phyloP scores from a whole-genome alignment of 202 grass and related monocot species.

The Eragrostis tef region DNA sequence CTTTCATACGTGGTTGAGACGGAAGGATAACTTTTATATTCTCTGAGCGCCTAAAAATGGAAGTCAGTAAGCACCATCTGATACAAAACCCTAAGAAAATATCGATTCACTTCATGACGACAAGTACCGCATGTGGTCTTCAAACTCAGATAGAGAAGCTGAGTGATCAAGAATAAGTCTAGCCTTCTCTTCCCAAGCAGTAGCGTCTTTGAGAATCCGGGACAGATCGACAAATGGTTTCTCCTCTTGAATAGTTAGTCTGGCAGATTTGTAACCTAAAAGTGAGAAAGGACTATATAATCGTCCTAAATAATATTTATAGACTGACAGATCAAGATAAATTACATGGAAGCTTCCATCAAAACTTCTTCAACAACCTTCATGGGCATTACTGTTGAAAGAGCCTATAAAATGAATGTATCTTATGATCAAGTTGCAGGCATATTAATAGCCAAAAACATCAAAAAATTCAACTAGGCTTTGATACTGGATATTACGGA shows the following conservation, averaged over 20 bases:
- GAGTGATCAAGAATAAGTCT: conserved; percentile 59
- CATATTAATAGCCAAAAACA: conserved; percentile 1
- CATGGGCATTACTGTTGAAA: conserved; percentile 56
- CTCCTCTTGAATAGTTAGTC: conserved; percentile 79
- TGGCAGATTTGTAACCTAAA: conserved; percentile 45
- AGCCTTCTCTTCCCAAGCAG: conserved; percentile 79
- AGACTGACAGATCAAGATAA: conserved; percentile 31
- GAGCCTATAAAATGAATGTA: conserved; percentile 57
- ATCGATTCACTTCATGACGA: conserved; percentile 15
- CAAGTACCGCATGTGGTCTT: conserved; percentile 66
- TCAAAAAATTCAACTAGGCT: neutral
- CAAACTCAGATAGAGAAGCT: conserved; percentile 74
- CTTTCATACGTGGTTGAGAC: conserved; percentile 55
- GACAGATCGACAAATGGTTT: conserved; percentile 65
- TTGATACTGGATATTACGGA: neutral
- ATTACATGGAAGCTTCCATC: conserved; percentile 73
- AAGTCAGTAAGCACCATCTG: conserved; percentile 46
- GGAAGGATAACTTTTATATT: conserved; percentile 68
- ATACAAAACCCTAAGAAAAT: conserved; percentile 48
- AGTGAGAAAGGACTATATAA: conserved; percentile 44
- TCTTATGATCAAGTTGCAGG: conserved; percentile 35
- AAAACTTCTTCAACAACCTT: conserved; percentile 63
- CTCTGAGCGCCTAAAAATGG: conserved; percentile 67
- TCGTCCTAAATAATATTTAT: neutral
- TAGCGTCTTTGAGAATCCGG: conserved; percentile 55